Evolutionary conservation across 2,329 filamentous ascomycete species (phyloP), one percentile per base, ranked within the genome.

Genomic region (Lachnellula subtilissima): DNA sequence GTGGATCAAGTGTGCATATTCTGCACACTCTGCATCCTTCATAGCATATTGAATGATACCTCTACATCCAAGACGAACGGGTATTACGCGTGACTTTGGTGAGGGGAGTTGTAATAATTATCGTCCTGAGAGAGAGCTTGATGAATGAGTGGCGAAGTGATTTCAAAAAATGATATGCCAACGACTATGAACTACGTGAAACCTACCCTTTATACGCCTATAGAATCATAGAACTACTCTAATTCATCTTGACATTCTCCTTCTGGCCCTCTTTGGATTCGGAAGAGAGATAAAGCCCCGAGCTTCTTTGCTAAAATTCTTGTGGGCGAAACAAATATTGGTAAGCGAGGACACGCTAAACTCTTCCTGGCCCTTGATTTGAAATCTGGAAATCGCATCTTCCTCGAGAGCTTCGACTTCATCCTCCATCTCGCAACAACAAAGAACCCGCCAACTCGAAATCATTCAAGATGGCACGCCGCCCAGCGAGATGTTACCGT

Each of bases 401-500:
- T 25, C 25, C 25, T 25, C 25, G 7, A 25, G 25, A 48, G 42
- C 42, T 50, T 56, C 48, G 56, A 60, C 55, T 59, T 52, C 58
- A 25, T 48, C 45, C 46, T 55, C 54, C 51, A 55, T 56, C 52
- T 47, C 62, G 59, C 63, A 65, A 61, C 67, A 71, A 67, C 69
- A 73, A 76, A 73, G 77, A 75, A 75, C 76, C 74, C 75, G 74
- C 67, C 68, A 71, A 67, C 70, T 71, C 64, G 73, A 79, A 84
- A 79, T 81, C 82, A 79, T 84, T 87, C 87, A 92, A 87, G 84
- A 99, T 99, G 94, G 94, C 94, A 76, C 91, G 94, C 81, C 91
- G 94, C 89, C 94, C 94, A 76, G 94, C 94, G 75, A 89, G 94
- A 84, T 99, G 94, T 84, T 99, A 96, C 87, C 88, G 94, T 76